Percentiles rank a stretch among this genome's conserved stretches.
Conservation (phyloP, 176 grass and related monocot species). For the Musa itinerans region DNA sequence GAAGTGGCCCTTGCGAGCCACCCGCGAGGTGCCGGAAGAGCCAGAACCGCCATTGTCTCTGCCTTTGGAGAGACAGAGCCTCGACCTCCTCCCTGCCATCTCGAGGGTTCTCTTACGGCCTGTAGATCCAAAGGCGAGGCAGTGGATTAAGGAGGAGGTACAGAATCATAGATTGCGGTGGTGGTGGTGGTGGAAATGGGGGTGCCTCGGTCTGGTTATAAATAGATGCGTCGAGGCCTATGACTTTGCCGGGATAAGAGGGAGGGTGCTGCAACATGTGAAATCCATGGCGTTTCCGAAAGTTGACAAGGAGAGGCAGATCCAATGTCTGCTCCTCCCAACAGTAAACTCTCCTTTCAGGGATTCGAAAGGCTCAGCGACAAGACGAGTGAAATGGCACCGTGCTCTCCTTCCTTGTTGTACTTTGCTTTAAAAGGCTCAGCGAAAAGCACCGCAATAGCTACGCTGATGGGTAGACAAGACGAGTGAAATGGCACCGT, state of each 20-base stretch:
- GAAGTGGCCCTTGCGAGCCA: constrained; percentile 16
- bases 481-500: background rate
- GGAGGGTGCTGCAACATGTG: background rate
- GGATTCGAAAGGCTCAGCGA: no score
- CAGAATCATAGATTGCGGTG: background rate
- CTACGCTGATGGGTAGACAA: background rate
- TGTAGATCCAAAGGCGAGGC: no score
- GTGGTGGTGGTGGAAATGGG: background rate
- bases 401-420: background rate
- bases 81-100: background rate
- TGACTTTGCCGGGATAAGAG: background rate
- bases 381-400: background rate
- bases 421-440: background rate
- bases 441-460: background rate
- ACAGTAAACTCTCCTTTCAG: background rate
- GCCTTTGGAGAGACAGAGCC: background rate
- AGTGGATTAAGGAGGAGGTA: background rate
- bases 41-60: background rate
- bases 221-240: background rate
- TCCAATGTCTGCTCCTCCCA: background rate
- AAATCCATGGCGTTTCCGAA: background rate
- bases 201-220: background rate
- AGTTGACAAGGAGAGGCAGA: background rate
- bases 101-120: background rate
- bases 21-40: background rate